Percentiles rank a stretch among this genome's conserved stretches.
Conservation (phyloP, 2,329 filamentous ascomycete genomes). For the Cryphonectria parasitica region DNA sequence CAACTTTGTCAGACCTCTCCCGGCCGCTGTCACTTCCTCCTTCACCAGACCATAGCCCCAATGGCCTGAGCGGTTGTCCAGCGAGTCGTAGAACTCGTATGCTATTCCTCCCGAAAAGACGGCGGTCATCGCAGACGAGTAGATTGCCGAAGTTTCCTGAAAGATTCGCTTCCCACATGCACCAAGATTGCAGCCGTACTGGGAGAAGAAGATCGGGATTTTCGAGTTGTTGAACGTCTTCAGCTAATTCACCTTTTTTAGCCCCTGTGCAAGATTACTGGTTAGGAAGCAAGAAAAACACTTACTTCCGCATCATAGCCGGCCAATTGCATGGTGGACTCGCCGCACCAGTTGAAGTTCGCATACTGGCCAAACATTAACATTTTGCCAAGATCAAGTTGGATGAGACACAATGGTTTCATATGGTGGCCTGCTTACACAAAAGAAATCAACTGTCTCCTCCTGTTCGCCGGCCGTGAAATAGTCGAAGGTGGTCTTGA, state of each 20-base stretch:
- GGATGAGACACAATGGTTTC: too few relatives aligned
- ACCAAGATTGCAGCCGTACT: conserved; percentile 58
- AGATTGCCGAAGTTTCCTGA: conserved; percentile 60
- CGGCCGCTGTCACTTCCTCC: conserved; percentile 11
- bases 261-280: not conserved
- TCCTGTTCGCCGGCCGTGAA: conserved; percentile 27
- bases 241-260: conserved; percentile 34
- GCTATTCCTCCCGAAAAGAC: conserved; percentile 63
- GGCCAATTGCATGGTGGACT: conserved; percentile 53
- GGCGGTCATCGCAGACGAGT: conserved; percentile 57
- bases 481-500: conserved; percentile 27
- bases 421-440: conserved; percentile 14
- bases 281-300: not conserved
- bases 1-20: conserved; percentile 19
- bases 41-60: conserved; percentile 48
- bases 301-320: conserved; percentile 48
- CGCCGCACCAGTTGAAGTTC: conserved; percentile 61
- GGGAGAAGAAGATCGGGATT: conserved; percentile 68
- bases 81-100: conserved; percentile 63
- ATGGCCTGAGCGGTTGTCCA: conserved; percentile 35
- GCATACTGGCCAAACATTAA: conserved; percentile 43
- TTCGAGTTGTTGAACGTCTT: conserved; percentile 56
- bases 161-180: conserved; percentile 55
- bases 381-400: not conserved
- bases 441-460: conserved; percentile 29